These are phyloP conservation scores for Wickerhamiella hasegawae DNA, from an alignment of 805 yeast genomes.

Conservation along the genomic window DNA sequence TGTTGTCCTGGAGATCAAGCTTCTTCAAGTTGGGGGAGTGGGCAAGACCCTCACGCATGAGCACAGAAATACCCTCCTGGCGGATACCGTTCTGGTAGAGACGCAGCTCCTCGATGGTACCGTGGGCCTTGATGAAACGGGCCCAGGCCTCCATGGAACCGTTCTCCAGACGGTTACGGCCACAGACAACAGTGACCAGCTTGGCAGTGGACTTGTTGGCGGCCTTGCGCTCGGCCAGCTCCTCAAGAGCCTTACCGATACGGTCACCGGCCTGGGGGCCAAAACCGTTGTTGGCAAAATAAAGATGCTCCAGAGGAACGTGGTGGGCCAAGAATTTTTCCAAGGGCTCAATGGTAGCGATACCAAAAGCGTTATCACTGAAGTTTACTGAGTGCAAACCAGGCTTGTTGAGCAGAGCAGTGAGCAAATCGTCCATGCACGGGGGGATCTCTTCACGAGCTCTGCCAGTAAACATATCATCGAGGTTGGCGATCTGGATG, in stretches of 20 bases:
- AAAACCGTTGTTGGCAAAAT: slow-evolving; percentile 88
- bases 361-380: slow-evolving; percentile 93
- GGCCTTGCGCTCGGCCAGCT: slow-evolving; percentile 44
- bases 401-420: slow-evolving; percentile 53
- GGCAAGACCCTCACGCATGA: slow-evolving; percentile 57
- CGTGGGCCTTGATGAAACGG: slow-evolving; percentile 68
- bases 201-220: slow-evolving; percentile 33
- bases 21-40: slow-evolving; percentile 43
- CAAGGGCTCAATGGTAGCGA: slow-evolving; percentile 82
- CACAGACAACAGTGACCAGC: slow-evolving; percentile 75
- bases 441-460: slow-evolving; percentile 87
- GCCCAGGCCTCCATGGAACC: slow-evolving; percentile 82
- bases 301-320: slow-evolving; percentile 65
- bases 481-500: slow-evolving; percentile 55
- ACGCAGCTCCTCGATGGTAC: slow-evolving; percentile 52
- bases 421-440: slow-evolving; percentile 55
- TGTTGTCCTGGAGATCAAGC: slow-evolving; percentile 87
- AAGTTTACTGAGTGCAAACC: slow-evolving; percentile 61
- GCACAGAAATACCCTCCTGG: slow-evolving; percentile 72
- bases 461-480: slow-evolving; percentile 86
- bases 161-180: slow-evolving; percentile 91
- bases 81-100: slow-evolving; percentile 95
- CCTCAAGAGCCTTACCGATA: slow-evolving; percentile 72
- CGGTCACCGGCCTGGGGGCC: slow-evolving; percentile 97
- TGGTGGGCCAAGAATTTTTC: slow-evolving; percentile 66